phyloP scores from a whole-genome alignment of 495 filamentous ascomycete species.

The Hyphodiscus hymeniophilus region DNA sequence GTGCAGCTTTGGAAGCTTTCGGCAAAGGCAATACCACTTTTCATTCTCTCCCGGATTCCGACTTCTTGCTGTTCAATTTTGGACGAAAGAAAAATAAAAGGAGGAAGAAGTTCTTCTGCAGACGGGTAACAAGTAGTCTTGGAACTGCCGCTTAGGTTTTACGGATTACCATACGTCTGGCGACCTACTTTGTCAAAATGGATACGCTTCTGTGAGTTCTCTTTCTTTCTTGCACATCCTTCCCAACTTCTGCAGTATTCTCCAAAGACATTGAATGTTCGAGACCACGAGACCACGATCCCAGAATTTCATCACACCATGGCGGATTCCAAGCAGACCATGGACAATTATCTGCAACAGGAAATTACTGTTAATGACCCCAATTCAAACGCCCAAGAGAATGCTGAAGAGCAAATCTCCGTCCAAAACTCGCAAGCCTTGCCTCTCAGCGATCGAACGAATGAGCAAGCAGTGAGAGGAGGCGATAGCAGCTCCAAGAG shows the following conservation, averaged over 20 bases:
- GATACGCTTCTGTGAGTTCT: constrained; percentile 70
- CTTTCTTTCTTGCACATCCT: neutral
- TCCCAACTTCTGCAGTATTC: neutral
- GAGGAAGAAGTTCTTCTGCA: neutral
- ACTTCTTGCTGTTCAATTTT: neutral
- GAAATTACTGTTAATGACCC: too few species aligned
- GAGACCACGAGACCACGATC: too few species aligned
- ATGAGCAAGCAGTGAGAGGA: too few species aligned
- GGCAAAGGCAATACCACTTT: neutral
- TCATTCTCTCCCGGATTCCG: neutral
- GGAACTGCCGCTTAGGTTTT: constrained; percentile 3
- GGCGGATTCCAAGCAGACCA: neutral
- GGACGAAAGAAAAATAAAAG: neutral
- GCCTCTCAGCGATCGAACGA: too few species aligned
- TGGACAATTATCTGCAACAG: neutral
- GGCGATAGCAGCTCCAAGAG: too few species aligned
- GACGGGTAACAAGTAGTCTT: neutral
- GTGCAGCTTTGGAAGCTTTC: neutral
- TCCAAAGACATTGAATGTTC: too few species aligned
- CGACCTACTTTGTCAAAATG: constrained; percentile 35
- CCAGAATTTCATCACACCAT: neutral
- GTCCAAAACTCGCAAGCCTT: too few species aligned
- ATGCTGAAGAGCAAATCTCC: too few species aligned
- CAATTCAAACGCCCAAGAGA: too few species aligned
- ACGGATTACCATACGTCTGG: constrained; percentile 4